phyloP scores from a whole-genome alignment of 495 filamentous ascomycete genomes.

The Beverwykella pulmonaria region DNA sequence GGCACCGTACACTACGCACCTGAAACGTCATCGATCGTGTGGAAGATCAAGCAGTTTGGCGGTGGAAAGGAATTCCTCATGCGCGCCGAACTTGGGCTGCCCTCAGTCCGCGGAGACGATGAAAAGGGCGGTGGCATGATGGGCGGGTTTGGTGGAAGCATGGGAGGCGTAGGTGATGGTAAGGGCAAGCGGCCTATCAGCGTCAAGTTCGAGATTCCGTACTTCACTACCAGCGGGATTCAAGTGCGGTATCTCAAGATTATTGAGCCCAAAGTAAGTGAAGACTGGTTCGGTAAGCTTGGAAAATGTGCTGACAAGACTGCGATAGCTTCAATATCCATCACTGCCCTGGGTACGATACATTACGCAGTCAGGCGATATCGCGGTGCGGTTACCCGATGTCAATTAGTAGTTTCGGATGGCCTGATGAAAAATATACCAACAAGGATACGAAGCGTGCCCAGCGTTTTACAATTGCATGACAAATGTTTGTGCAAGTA shows the following conservation, averaged over 20 bases:
- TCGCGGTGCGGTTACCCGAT: constrained; percentile 89
- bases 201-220: constrained; percentile 99
- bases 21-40: constrained; percentile 95
- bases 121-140: constrained; percentile 96
- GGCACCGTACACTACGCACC: constrained; percentile 98
- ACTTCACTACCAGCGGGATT: constrained; percentile 98
- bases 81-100: constrained; percentile 95
- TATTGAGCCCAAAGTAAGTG: constrained; percentile 93
- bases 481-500: too few relatives aligned
- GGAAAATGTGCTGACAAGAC: constrained; percentile 37
- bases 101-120: constrained; percentile 94
- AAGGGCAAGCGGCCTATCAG: constrained; percentile 95
- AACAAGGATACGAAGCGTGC: constrained; percentile 1
- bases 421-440: constrained; percentile 10
- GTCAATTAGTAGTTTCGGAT: constrained; percentile 48
- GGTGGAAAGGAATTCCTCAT: constrained; percentile 98
- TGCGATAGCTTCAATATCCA: constrained; percentile 82
- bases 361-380: constrained; percentile 95
- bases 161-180: constrained; percentile 72
- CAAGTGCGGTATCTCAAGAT: constrained; percentile 99
- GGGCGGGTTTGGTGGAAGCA: constrained; percentile 92
- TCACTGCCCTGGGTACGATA: constrained; percentile 99
- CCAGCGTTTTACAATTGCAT: neutral
- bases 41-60: constrained; percentile 99
- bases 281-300: neutral